A percentile compares a stretch with the other conserved stretches of the same genome.
These are phyloP conservation scores for Veloporphyrellus conicus DNA, from an alignment of 1,284 basidiomycete species.

Conservation along the genomic window DNA sequence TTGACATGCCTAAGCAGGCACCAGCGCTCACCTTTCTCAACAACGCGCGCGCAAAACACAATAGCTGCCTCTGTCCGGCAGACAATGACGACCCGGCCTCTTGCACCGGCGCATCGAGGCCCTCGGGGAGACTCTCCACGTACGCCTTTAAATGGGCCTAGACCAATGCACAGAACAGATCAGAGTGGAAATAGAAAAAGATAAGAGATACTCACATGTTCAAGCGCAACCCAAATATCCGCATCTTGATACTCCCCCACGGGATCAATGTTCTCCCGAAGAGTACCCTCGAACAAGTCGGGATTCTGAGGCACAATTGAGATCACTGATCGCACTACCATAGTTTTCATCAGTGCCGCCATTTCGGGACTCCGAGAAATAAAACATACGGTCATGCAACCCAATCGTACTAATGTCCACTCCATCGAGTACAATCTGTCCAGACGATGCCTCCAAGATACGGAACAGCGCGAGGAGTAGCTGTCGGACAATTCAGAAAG, in stretches of 20 bases:
- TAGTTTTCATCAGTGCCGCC: background rate
- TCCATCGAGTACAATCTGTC: conserved; percentile 79
- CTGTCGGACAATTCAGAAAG: no score
- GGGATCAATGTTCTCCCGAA: conserved; percentile 84
- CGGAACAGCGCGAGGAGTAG: conserved; percentile 68
- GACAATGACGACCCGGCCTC: conserved; percentile 84
- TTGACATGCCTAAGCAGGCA: background rate
- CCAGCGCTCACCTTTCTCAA: conserved; percentile 51
- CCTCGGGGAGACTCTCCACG: conserved; percentile 65
- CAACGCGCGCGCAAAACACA: conserved; percentile 80
- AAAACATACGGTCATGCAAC: conserved; percentile 65
- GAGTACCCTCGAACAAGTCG: conserved; percentile 80
- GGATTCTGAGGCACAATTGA: conserved; percentile 88
- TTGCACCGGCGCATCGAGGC: conserved; percentile 71
- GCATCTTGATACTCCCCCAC: conserved; percentile 66
- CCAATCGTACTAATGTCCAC: conserved; percentile 83
- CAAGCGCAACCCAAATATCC: conserved; percentile 80
- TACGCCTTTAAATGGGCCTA: conserved; percentile 67
- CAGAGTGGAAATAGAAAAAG: conserved; percentile 3
- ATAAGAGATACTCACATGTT: conserved; percentile 48
- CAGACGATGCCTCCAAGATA: conserved; percentile 78
- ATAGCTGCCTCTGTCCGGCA: conserved; percentile 78
- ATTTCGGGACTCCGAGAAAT: no score
- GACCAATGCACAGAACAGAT: background rate
- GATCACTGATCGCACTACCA: conserved; percentile 63